phyloP scores from a whole-genome alignment of 306 rosid genomes.

The Vigna trinervia region DNA sequence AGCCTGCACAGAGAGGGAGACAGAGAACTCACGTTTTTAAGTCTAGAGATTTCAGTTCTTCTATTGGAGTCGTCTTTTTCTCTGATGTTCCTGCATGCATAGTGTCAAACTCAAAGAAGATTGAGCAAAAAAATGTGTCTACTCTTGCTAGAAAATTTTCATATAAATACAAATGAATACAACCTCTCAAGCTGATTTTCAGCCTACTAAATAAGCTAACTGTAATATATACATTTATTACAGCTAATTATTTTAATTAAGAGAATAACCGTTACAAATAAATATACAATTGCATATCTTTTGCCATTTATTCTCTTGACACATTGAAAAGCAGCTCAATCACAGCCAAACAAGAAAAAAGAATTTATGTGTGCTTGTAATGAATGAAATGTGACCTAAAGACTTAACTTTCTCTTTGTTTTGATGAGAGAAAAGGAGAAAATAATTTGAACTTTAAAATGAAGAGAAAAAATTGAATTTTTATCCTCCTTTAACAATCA shows the following conservation, averaged over 20 bases:
- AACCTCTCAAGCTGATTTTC: too few relatives aligned
- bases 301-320: too few relatives aligned
- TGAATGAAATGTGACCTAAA: conserved; percentile 19
- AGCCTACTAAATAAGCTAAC: too few relatives aligned
- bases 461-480: not conserved
- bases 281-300: too few relatives aligned
- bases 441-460: not conserved
- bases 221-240: too few relatives aligned
- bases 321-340: conserved; percentile 34
- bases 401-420: not conserved
- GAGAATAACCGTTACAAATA: too few relatives aligned
- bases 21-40: conserved; percentile 65
- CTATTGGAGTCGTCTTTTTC: conserved; percentile 55
- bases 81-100: conserved; percentile 66
- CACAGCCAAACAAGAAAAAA: conserved; percentile 30
- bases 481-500: not conserved
- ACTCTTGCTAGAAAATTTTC: too few relatives aligned
- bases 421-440: not conserved
- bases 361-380: conserved; percentile 10
- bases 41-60: conserved; percentile 75
- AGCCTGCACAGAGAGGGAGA: not conserved
- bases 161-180: too few relatives aligned
- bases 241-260: too few relatives aligned
- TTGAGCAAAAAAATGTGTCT: too few relatives aligned
- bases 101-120: too few relatives aligned